phyloP scores from a whole-genome alignment of 176 grass and related monocot genomes.

The Zoysia japonica region DNA sequence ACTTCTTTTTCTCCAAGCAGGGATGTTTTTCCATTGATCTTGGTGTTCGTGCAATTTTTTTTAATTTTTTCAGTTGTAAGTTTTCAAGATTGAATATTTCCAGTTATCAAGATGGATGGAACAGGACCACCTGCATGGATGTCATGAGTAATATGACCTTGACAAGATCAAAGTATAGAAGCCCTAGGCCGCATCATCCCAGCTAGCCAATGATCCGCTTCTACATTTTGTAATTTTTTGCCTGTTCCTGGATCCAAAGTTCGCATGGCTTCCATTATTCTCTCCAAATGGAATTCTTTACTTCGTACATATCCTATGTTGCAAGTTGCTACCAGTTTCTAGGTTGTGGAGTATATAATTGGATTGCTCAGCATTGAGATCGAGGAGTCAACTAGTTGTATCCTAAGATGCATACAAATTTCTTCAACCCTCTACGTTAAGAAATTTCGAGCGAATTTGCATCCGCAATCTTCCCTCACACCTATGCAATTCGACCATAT shows the following conservation, averaged over 20 bases:
- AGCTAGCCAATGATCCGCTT: not conserved
- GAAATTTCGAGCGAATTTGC: not conserved
- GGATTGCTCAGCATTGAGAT: not conserved
- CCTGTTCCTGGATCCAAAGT: constrained; percentile 29
- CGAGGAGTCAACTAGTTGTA: not conserved
- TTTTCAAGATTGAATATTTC: not conserved
- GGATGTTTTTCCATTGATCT: constrained; percentile 10
- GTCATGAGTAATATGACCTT: not conserved
- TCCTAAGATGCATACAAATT: not conserved
- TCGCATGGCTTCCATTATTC: not conserved
- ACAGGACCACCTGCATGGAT: constrained; percentile 16
- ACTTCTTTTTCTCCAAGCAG: constrained; percentile 24
- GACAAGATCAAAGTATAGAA: constrained; percentile 6
- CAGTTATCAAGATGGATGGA: not conserved
- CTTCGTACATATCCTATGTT: not conserved
- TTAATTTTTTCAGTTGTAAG: not conserved
- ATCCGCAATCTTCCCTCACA: not conserved
- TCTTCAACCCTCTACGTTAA: not conserved
- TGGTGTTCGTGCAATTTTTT: not conserved
- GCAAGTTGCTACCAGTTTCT: not conserved
- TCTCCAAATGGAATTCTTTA: constrained; percentile 13
- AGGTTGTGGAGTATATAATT: not conserved
- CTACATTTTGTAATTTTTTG: constrained; percentile 7
- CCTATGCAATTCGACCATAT: constrained; percentile 4
- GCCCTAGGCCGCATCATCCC: not conserved